phyloP scores from a whole-genome alignment of 192 early-diverging fungal genomes.

The Podila minutissima region DNA sequence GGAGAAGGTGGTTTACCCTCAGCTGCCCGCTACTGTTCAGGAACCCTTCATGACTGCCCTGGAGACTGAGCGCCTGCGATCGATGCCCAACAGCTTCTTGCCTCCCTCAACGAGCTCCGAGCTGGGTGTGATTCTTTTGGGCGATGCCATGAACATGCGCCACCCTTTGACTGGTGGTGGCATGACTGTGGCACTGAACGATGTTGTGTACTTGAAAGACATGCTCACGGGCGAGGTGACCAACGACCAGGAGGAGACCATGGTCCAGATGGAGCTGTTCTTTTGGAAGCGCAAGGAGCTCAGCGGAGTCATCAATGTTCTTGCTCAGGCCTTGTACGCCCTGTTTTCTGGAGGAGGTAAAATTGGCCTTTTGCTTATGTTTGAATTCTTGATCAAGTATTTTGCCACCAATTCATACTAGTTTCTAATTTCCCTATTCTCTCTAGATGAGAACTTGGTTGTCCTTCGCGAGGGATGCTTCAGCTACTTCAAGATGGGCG shows the following conservation, averaged over 20 bases:
- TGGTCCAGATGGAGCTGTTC: slow-evolving; percentile 64
- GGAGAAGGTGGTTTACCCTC: slow-evolving; percentile 64
- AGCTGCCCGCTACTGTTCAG: slow-evolving; percentile 73
- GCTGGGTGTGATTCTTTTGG: slow-evolving; percentile 82
- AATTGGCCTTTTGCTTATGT: slow-evolving; percentile 7
- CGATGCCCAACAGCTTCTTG: slow-evolving; percentile 89
- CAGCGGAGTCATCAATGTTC: slow-evolving; percentile 82
- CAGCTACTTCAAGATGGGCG: slow-evolving; percentile 86
- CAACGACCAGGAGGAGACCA: slow-evolving; percentile 50
- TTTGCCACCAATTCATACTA: not conserved
- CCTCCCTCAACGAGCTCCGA: slow-evolving; percentile 75
- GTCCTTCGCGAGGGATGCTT: slow-evolving; percentile 87
- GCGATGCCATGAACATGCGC: slow-evolving; percentile 96
- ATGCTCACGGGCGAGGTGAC: slow-evolving; percentile 60
- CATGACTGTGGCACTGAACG: slow-evolving; percentile 96
- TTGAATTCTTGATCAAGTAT: not conserved
- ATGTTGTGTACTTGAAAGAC: slow-evolving; percentile 78
- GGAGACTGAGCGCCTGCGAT: slow-evolving; percentile 75
- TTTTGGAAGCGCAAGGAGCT: slow-evolving; percentile 81
- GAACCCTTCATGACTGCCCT: slow-evolving; percentile 69
- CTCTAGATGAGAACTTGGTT: slow-evolving; percentile 70
- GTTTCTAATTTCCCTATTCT: not conserved
- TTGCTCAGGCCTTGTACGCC: slow-evolving; percentile 90
- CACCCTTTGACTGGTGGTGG: slow-evolving; percentile 97
- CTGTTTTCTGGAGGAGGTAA: slow-evolving; percentile 80